These are phyloP conservation scores for Cyclocybe cylindracea DNA, from an alignment of 768 basidiomycete species.

Conservation along the genomic window DNA sequence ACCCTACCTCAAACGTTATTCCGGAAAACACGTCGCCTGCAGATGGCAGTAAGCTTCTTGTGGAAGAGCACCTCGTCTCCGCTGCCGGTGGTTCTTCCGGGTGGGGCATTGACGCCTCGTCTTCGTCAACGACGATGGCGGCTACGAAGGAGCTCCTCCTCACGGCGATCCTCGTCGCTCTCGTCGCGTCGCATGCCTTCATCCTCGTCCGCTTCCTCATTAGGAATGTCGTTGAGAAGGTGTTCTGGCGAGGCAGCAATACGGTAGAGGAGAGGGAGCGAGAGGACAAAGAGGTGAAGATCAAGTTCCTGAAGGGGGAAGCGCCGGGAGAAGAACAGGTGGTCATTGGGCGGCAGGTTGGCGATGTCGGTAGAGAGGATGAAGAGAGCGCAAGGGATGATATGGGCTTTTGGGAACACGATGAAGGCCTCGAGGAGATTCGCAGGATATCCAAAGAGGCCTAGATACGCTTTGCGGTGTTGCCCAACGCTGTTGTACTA, in stretches of 20 bases:
- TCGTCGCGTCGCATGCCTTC: constrained; percentile 88
- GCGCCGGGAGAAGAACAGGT: constrained; percentile 12
- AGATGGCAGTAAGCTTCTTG: constrained; percentile 4
- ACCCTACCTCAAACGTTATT: neutral
- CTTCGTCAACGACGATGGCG: constrained; percentile 21
- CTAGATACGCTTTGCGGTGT: constrained; percentile 18
- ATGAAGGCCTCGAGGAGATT: constrained; percentile 78
- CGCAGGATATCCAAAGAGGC: constrained; percentile 63
- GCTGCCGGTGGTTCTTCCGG: constrained; percentile 9
- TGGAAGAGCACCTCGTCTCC: constrained; percentile 17
- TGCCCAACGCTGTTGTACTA: neutral
- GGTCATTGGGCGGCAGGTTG: constrained; percentile 21
- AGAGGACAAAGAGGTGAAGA: constrained; percentile 50
- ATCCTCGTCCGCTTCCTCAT: constrained; percentile 63
- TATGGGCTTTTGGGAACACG: constrained; percentile 64
- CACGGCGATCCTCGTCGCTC: constrained; percentile 70
- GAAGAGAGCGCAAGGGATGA: constrained; percentile 20
- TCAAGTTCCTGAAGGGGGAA: constrained; percentile 35
- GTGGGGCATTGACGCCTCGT: constrained; percentile 24
- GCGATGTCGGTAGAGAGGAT: constrained; percentile 30
- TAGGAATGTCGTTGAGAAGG: constrained; percentile 68
- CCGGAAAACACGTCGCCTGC: neutral
- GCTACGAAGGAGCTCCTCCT: constrained; percentile 55
- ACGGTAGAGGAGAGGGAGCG: constrained; percentile 62
- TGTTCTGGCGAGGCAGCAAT: constrained; percentile 74